Evolutionary conservation across 2,329 filamentous ascomycete species (phyloP), one percentile per base, ranked within the genome.

Genomic region (Stemphylium beticola): DNA sequence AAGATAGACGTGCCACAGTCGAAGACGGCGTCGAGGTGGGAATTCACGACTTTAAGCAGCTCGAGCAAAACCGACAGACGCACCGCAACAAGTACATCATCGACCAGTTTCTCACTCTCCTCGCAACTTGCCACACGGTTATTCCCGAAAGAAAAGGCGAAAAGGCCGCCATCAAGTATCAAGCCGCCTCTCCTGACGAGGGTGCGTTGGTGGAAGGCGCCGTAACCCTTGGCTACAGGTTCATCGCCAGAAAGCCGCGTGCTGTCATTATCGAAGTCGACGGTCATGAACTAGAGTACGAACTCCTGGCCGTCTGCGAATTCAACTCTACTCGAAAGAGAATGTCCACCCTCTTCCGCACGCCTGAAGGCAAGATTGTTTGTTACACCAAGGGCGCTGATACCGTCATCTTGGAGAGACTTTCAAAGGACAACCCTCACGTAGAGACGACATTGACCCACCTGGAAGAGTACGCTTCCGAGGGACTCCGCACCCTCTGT

Each of bases 271-370:
- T 98, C 65, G 84, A 89, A 51, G 88, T 89, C 1, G 84, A 85
- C 34, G 92, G 90, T 1, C 61, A 59, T 64, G 84, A 91, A 62
- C 82, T 85, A 38, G 90, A 97, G 73, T 99, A 95, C 73, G 91
- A 97, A 74, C 82, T 99, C 34, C 79, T 99, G 54, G 93, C 93
- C 2, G 93, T 99, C n/a, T 97, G 93, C 74, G 95, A 99, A 76
- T 99, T 99, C 82, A 99, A 99, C 78, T 98, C 95, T 1, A 95
- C 92, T 8, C 85, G 95, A 67, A 99, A 99, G 80, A 85, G 95
- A 63, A 99, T 99, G 95, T 98, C 95, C 7, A 91, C 93, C 18
- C 96, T 99, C 64, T 97, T 96, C 79, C 87, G 96, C 48, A 97
- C 93, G 71, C 95, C 95, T 0, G 93, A 98, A 78, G 95, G 95